phyloP scores from a whole-genome alignment of 495 filamentous ascomycete species.

The Tuber magnatum region DNA sequence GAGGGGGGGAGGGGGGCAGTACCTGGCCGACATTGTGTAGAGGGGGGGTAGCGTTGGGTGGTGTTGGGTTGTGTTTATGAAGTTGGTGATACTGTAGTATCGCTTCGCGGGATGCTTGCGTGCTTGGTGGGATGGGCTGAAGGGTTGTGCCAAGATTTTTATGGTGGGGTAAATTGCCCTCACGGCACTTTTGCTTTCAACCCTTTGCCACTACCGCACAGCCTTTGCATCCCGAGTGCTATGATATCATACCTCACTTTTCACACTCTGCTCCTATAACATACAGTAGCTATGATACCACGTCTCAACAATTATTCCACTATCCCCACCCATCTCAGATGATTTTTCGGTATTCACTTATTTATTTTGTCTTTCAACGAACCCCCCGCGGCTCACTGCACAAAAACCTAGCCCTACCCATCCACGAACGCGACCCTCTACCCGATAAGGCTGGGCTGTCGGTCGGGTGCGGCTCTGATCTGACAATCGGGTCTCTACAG shows the following conservation, averaged over 20 bases:
- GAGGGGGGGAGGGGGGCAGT: not conserved
- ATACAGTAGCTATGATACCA: not conserved
- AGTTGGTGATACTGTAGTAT: not conserved
- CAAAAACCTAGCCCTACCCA: not conserved
- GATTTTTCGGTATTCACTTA: not conserved
- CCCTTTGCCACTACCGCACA: not conserved
- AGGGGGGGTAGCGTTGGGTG: not conserved
- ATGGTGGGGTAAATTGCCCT: slow-evolving; percentile 5
- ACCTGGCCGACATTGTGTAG: slow-evolving; percentile 4
- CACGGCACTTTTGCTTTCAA: not conserved
- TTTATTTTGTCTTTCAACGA: not conserved
- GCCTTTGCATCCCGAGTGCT: not conserved
- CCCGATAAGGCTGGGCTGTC: not conserved
- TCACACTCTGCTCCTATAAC: not conserved
- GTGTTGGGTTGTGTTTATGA: not conserved
- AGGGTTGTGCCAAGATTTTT: not conserved
- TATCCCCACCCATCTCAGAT: not conserved
- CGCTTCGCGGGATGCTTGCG: not conserved
- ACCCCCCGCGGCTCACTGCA: not conserved
- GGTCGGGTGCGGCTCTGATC: not conserved
- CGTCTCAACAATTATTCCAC: not conserved
- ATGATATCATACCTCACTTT: not conserved
- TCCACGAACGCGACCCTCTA: not conserved
- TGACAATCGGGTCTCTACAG: not conserved
- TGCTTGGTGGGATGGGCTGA: not conserved